These are phyloP conservation scores for Drechslerella coelobrocha DNA, from an alignment of 2,329 filamentous ascomycete genomes.

Conservation along the genomic window DNA sequence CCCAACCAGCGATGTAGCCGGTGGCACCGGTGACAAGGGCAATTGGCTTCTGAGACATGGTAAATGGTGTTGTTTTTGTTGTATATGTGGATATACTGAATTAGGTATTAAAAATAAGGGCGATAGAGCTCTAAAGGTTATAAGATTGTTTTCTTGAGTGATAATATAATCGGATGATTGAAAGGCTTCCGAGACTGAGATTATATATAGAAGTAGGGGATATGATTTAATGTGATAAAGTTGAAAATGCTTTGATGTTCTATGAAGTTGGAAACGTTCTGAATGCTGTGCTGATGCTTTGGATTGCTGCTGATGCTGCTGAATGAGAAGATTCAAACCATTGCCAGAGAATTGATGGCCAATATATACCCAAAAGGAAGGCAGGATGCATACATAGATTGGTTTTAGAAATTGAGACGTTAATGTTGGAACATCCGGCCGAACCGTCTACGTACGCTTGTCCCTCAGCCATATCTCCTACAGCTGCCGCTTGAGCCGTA, in stretches of 20 bases:
- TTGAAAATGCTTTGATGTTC: not conserved
- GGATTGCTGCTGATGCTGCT: slow-evolving; percentile 10
- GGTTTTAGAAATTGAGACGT: not conserved
- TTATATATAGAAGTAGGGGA: not conserved
- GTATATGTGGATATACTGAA: no score
- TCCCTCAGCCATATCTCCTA: not conserved
- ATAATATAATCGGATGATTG: no score
- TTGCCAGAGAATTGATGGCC: not conserved
- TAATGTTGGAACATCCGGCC: no score
- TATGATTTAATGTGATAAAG: slow-evolving; percentile 3
- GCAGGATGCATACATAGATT: not conserved
- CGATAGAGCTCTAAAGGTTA: not conserved
- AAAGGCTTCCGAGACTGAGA: no score
- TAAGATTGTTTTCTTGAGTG: no score
- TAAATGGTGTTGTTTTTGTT: not conserved
- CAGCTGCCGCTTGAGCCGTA: not conserved
- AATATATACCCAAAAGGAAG: not conserved
- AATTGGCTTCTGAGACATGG: slow-evolving; percentile 35
- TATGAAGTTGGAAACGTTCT: slow-evolving; percentile 19
- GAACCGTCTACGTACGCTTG: no score
- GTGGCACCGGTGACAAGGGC: slow-evolving; percentile 38
- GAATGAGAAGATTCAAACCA: not conserved
- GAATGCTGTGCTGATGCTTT: slow-evolving; percentile 16
- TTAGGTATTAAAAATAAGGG: not conserved
- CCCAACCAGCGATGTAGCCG: slow-evolving; percentile 65